These are phyloP conservation scores for Fusarium pininemorale DNA, from an alignment of 2,329 filamentous ascomycete genomes.

Conservation along the genomic window DNA sequence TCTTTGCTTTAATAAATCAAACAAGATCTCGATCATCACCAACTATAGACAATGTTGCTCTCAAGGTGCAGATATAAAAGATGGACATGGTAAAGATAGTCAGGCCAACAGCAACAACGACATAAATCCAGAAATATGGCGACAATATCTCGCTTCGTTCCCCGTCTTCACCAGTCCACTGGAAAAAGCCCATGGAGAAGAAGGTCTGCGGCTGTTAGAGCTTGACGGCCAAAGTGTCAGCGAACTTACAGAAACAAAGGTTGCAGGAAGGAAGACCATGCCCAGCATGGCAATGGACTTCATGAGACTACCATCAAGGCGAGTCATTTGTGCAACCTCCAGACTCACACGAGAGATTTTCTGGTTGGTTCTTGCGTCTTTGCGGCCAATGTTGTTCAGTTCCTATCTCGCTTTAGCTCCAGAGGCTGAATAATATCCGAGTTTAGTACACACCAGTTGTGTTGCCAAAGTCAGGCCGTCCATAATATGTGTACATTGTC, in stretches of 20 bases:
- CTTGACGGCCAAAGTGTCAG: fast-evolving
- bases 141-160: fast-evolving
- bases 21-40: fast-evolving
- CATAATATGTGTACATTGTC: neutral
- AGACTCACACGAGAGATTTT: neutral
- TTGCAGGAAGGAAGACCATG: constrained; percentile 9
- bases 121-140: neutral
- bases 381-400: neutral
- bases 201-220: neutral
- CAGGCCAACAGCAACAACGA: neutral
- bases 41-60: fast-evolving
- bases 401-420: neutral
- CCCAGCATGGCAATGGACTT: neutral
- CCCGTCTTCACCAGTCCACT: neutral
- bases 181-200: constrained; percentile 3
- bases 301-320: neutral
- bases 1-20: no score
- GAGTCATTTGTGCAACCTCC: neutral
- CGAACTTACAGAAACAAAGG: neutral
- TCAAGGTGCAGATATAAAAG: neutral
- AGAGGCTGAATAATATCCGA: no score
- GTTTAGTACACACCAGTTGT: neutral
- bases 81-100: neutral
- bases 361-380: neutral
- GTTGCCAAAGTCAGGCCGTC: neutral